Evolutionary conservation across 2,329 filamentous ascomycete genomes (phyloP).

Genomic region (Purpureocillium takamizusanense): DNA sequence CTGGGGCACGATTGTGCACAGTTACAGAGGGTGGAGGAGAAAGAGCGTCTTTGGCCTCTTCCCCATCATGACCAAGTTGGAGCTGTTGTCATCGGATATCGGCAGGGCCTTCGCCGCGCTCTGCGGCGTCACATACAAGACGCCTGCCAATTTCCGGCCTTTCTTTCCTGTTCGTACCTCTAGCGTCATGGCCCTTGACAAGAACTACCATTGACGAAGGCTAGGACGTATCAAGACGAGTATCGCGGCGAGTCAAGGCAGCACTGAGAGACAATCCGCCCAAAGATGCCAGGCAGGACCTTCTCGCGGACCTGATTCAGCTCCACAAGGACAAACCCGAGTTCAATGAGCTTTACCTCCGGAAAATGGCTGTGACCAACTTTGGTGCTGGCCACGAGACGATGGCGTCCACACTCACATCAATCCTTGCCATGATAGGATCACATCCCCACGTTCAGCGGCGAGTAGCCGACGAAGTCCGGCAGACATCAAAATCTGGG

Average conservation of each 20-base stretch:
- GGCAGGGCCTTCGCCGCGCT: conserved; percentile 29
- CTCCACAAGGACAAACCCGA: conserved; percentile 34
- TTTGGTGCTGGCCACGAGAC: conserved; percentile 49
- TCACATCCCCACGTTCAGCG: conserved; percentile 23
- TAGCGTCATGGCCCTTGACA: too few relatives aligned
- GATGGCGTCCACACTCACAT: conserved; percentile 41
- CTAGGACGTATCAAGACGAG: conserved; percentile 24
- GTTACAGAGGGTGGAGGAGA: conserved; percentile 40
- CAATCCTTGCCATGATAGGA: conserved; percentile 37
- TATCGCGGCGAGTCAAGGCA: conserved; percentile 24
- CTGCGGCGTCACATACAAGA: conserved; percentile 37
- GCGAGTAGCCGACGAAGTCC: conserved; percentile 24
- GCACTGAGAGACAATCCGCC: conserved; percentile 16
- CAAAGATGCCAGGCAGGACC: conserved; percentile 25
- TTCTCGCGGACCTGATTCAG: conserved; percentile 36
- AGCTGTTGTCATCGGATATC: conserved; percentile 24
- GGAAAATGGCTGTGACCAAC: conserved; percentile 44
- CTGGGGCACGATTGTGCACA: conserved; percentile 35
- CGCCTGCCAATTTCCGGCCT: conserved; percentile 31
- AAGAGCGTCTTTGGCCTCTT: conserved; percentile 45
- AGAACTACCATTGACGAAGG: too few relatives aligned
- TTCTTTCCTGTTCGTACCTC: conserved; percentile 37
- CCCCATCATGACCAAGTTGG: conserved; percentile 28
- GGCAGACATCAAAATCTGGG: conserved; percentile 6
- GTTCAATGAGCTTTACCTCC: conserved; percentile 38